Evolutionary conservation across 23 red algal species (phyloP).

Genomic region (Gracilaria domingensis): DNA sequence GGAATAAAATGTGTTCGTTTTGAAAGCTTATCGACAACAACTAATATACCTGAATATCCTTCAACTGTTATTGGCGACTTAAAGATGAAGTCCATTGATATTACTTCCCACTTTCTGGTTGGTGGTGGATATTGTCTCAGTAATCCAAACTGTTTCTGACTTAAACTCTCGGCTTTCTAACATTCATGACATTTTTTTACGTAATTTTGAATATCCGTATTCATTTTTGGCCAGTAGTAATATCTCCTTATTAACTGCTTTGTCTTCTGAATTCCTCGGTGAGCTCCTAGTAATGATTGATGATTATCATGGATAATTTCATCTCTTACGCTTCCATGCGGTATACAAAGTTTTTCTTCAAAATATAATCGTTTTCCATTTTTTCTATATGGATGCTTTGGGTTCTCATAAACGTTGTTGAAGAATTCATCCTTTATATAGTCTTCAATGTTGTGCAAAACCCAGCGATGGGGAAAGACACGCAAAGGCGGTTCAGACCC

Average conservation of each 20-base stretch:
- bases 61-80: conserved; percentile 19
- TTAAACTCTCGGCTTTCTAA: conserved; percentile 20
- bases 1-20: conserved; percentile 32
- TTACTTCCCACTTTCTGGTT: conserved; percentile 33
- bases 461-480: too few relatives aligned
- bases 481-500: too few relatives aligned
- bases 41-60: background rate
- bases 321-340: background rate
- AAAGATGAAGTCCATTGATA: conserved; percentile 52
- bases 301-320: conserved; percentile 12
- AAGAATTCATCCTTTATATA: too few relatives aligned
- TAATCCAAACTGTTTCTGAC: background rate
- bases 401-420: too few relatives aligned
- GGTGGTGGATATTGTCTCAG: background rate
- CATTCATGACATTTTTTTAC: conserved; percentile 10
- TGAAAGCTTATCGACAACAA: conserved; percentile 44
- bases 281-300: conserved; percentile 8
- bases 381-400: too few relatives aligned
- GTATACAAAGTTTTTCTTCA: conserved; percentile 30
- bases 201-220: conserved; percentile 1
- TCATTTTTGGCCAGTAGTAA: conserved; percentile 46
- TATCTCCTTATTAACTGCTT: conserved; percentile 23
- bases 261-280: conserved; percentile 10
- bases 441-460: too few relatives aligned
- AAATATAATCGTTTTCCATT: conserved; percentile 19